These are phyloP conservation scores for Blastobotrys illinoisensis DNA, from an alignment of 1,139 yeast genomes.

Conservation along the genomic window DNA sequence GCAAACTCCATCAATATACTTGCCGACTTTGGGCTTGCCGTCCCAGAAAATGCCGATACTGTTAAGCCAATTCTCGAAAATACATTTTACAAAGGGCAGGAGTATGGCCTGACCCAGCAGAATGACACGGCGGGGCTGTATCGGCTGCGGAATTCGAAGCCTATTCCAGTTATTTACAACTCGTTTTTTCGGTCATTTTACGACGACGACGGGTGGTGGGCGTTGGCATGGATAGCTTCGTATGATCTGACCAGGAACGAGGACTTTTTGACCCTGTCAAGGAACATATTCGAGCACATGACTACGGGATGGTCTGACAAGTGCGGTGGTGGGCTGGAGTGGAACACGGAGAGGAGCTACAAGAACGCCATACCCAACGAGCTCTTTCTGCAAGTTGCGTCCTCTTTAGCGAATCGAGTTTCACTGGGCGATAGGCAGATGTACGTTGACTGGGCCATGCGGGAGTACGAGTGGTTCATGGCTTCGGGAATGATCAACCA, in stretches of 20 bases:
- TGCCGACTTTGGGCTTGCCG: not conserved
- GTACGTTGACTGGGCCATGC: conserved; percentile 16
- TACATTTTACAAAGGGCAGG: conserved; percentile 16
- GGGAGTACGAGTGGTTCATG: conserved; percentile 15
- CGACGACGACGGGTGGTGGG: conserved; percentile 22
- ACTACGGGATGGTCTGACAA: conserved; percentile 14
- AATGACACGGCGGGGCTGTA: conserved; percentile 2
- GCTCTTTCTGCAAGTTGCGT: conserved; percentile 14
- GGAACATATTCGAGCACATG: conserved; percentile 14
- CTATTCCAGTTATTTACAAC: not conserved
- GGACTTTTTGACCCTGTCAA: conserved; percentile 12
- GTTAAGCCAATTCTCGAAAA: not conserved
- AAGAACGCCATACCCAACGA: conserved; percentile 20
- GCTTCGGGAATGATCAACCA: conserved; percentile 12
- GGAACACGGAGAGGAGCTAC: conserved; percentile 13
- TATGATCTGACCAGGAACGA: conserved; percentile 14
- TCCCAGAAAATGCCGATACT: not conserved
- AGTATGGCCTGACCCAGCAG: conserved; percentile 6
- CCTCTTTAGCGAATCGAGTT: conserved; percentile 14
- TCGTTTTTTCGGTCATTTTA: conserved; percentile 7
- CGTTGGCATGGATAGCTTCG: conserved; percentile 16
- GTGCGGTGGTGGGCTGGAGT: conserved; percentile 19
- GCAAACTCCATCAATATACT: not conserved
- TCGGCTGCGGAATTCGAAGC: not conserved
- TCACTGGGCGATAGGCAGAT: conserved; percentile 2